phyloP scores from a whole-genome alignment of 495 filamentous ascomycete genomes.

The Amorphotheca resinae region DNA sequence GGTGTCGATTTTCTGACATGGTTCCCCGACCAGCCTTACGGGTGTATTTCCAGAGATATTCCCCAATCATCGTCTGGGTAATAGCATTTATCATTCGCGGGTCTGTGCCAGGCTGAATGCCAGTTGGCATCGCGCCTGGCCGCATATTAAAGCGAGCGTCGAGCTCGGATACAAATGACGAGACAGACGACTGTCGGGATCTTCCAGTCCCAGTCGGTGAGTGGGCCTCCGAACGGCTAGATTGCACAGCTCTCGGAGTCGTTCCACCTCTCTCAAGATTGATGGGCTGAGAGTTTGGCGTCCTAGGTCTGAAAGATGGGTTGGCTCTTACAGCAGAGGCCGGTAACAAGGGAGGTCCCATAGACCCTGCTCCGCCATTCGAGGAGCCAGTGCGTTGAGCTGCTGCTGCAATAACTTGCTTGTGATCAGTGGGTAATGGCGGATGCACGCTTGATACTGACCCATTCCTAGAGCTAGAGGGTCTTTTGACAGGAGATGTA shows the following conservation, averaged over 20 bases:
- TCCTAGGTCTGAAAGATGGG: conserved; percentile 49
- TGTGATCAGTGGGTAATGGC: conserved; percentile 71
- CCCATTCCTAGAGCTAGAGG: conserved; percentile 12
- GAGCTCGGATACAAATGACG: conserved; percentile 88
- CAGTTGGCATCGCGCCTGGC: conserved; percentile 43
- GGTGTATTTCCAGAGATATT: conserved; percentile 98
- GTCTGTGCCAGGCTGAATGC: conserved; percentile 58
- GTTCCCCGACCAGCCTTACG: conserved; percentile 76
- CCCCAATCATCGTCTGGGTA: conserved; percentile 98
- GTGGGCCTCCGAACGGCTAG: conserved; percentile 27
- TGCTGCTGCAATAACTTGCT: conserved; percentile 72
- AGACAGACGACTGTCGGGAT: conserved; percentile 61
- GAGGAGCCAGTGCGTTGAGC: conserved; percentile 38
- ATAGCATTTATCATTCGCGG: conserved; percentile 99
- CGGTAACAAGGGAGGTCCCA: conserved; percentile 79
- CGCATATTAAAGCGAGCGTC: conserved; percentile 79
- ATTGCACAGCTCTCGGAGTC: conserved; percentile 33
- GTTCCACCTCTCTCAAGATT: conserved; percentile 32
- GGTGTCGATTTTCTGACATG: conserved; percentile 78
- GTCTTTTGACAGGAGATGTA: conserved; percentile 13
- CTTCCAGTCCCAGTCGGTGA: conserved; percentile 23
- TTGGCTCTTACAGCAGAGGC: conserved; percentile 59
- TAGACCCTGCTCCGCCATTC: conserved; percentile 36
- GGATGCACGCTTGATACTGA: conserved; percentile 37
- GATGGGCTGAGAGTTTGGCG: conserved; percentile 41